Evolutionary conservation across 169 alveolate genomes (phyloP).

Genomic region (Eimeria tenella): DNA sequence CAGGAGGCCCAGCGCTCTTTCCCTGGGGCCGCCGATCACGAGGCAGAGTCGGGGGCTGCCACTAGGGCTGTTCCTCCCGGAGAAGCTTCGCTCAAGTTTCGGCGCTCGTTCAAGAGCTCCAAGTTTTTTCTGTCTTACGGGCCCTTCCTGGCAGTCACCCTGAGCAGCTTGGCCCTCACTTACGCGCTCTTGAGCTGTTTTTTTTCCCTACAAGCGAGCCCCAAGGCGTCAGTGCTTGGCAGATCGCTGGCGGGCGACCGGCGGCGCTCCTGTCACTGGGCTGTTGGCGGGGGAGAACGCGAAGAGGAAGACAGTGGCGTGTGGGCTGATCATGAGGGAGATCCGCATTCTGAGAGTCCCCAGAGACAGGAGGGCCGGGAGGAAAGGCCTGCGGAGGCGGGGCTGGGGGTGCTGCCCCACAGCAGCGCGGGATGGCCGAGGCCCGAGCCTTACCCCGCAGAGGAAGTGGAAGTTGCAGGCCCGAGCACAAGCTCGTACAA

Average conservation of each 20-base stretch:
- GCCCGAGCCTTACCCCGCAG: too few relatives aligned
- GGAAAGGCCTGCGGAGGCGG: too few relatives aligned
- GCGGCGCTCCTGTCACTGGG: background rate
- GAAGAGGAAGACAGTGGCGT: background rate
- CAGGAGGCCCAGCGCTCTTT: too few relatives aligned
- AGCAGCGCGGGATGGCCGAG: too few relatives aligned
- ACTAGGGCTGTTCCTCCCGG: too few relatives aligned
- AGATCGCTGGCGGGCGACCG: background rate
- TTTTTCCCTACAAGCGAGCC: background rate
- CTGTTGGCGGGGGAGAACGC: background rate
- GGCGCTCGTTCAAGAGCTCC: background rate
- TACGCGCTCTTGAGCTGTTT: slow-evolving; percentile 8
- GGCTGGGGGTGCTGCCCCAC: too few relatives aligned
- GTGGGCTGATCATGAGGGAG: background rate
- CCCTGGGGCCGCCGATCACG: too few relatives aligned
- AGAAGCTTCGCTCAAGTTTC: background rate
- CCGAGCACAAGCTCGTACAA: too few relatives aligned
- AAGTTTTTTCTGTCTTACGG: background rate
- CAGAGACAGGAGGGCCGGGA: background rate
- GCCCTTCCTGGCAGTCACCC: background rate
- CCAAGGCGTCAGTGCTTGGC: background rate
- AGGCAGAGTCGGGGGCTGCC: too few relatives aligned
- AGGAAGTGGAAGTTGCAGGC: too few relatives aligned
- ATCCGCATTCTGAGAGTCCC: background rate
- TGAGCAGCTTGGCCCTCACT: background rate